A percentile compares a stretch with the other conserved stretches of the same genome.
Conservation (phyloP, 176 grass and related monocot species). For the Tillandsia fasciculata region DNA sequence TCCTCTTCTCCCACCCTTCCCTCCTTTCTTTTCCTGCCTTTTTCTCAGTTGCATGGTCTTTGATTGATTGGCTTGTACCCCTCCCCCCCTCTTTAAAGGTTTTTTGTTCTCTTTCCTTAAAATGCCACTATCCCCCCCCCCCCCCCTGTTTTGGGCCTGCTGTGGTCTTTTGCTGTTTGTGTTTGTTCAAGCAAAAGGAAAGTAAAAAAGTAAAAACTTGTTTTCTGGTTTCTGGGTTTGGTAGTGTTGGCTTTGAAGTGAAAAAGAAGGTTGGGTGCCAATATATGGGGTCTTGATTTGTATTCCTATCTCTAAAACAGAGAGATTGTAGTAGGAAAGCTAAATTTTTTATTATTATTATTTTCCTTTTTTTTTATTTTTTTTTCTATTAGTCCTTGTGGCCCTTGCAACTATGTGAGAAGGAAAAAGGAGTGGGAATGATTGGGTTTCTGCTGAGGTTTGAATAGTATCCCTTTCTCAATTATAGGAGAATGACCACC, state of each 20-base stretch:
- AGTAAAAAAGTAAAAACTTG: slow-evolving; percentile 1
- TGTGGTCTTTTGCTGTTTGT: background rate
- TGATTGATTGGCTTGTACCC: slow-evolving; percentile 18
- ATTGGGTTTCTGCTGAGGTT: slow-evolving; percentile 16
- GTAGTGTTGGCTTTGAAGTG: background rate
- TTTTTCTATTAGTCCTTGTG: slow-evolving; percentile 4
- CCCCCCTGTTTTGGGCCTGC: background rate
- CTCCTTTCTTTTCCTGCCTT: slow-evolving; percentile 1
- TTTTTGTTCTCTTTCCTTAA: slow-evolving; percentile 3
- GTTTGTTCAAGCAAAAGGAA: background rate
- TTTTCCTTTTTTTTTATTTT: background rate
- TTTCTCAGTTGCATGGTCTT: slow-evolving; percentile 23
- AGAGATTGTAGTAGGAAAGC: background rate
- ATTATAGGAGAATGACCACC: slow-evolving; percentile 13
- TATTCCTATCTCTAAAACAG: too few species aligned
- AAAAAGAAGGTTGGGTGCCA: background rate
- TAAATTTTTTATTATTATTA: background rate
- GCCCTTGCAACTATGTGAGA: slow-evolving; percentile 2
- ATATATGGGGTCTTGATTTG: background rate
- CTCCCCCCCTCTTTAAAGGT: background rate
- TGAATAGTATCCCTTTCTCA: slow-evolving; percentile 9
- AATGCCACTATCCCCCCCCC: background rate
- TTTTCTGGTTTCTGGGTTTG: background rate
- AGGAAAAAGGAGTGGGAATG: slow-evolving; percentile 23
- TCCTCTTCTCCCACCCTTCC: slow-evolving; percentile 2